phyloP scores from a whole-genome alignment of 768 basidiomycete genomes.

The Rhodotorula babjevae region DNA sequence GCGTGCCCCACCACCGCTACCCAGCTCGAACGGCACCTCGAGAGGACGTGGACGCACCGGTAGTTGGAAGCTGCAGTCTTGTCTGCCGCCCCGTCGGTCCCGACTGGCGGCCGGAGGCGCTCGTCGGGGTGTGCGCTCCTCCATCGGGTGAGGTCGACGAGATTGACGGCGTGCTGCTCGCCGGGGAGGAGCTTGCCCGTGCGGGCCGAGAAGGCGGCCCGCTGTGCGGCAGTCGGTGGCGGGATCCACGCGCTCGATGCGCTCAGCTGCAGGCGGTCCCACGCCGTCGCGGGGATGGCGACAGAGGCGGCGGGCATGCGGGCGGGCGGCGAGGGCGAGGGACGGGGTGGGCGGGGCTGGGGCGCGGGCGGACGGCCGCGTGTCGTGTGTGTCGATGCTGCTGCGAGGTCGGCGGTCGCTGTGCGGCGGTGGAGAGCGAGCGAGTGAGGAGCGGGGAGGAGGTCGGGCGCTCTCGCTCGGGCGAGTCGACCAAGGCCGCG shows the following conservation, averaged over 20 bases:
- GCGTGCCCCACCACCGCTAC: neutral
- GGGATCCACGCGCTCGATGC: constrained; percentile 10
- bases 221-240: neutral
- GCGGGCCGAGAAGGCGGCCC: too few species aligned
- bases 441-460: too few species aligned
- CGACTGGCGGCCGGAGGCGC: constrained; percentile 10
- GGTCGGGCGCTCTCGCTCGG: too few species aligned
- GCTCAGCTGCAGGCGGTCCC: constrained; percentile 9
- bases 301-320: neutral
- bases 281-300: constrained; percentile 7
- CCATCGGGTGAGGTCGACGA: constrained; percentile 7
- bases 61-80: constrained; percentile 13
- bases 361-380: too few species aligned
- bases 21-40: neutral
- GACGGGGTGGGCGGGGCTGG: neutral
- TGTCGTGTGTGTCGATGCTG: too few species aligned
- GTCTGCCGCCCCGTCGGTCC: neutral
- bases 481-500: too few species aligned
- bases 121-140: constrained; percentile 6
- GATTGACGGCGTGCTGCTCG: constrained; percentile 4
- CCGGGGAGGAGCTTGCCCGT: too few species aligned
- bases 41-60: constrained; percentile 6
- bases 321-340: neutral
- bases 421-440: too few species aligned
- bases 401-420: too few species aligned